Evolutionary conservation across 176 grass and related monocot species (phyloP), one percentile per base, ranked within the genome.

Genomic region (Musa troglodytarum): DNA sequence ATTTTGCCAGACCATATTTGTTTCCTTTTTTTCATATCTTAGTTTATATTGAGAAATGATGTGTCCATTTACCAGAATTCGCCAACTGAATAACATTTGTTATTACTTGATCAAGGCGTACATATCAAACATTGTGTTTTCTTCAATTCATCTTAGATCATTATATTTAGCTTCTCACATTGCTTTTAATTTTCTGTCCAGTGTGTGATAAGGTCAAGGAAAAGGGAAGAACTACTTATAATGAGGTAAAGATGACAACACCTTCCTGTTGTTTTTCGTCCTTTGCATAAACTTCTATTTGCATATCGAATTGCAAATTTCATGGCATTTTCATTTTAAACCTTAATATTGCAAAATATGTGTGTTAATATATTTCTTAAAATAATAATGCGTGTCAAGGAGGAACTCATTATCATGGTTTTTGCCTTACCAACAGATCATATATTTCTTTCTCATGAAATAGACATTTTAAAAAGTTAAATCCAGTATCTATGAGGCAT

Each of bases 191-290:
- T 80, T 16, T 11, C 23, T 59, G 21, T 75, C 53, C 86, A 99
- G 96, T 99, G 89, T 99, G 84, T 88, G 88, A 88, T 79, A 99
- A 99, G 62, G 86, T 99, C 61, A 81, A 95, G 85, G 83, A 83
- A 58, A 99, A 99, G 87, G 88, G 91, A 87, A 87, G 84, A 69
- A 95, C 91, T 62, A 95, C 91, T 17, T 93, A 92, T 79, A 91
- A 86, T 72, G 91, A 95, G 88, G 96, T 99, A 94, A 79, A 51
- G 55, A 15, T 52, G 22, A 28, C 50, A 69, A 56, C 16, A 67
- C 52, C 54, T 69, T 69, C 21, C 17, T 65, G n/a, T 25, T 69
- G 22, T 6, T 53, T 68, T 20, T 78, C 24, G 28, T 28, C 22
- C 16, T 29, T 23, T n/a, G 15, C 10, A n/a, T 13, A 23, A 6